Base-by-base conservation (phyloP, 2,329 filamentous ascomycete species). In the Diaporthe ilicicola region DNA sequence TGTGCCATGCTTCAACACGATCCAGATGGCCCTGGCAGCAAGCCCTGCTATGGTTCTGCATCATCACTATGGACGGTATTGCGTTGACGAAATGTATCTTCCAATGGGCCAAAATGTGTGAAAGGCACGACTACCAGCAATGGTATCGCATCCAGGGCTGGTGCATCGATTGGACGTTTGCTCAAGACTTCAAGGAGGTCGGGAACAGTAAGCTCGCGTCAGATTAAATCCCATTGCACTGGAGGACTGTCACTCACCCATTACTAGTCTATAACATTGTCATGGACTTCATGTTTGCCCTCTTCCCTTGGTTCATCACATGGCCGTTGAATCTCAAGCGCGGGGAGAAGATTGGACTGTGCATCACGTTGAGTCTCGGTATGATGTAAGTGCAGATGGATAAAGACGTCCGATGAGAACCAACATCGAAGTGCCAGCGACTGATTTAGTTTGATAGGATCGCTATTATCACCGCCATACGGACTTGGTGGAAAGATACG, bases 251-350 rank as follows among this genome's bases (percentile, higher is more conserved):
- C 7, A 54, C 32, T 27, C 7, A 37, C 44, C 29, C 34, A 13
- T 22, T 29, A 22, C 9, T 71, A 87, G 84, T 85, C 6, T 87
- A 86, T 76, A 87, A 87, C 75, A 84, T 87, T 69, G 78, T 87
- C 34, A 87, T 87, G 83, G 86, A 88, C 71, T 86, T 88, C 50
- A 73, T 85, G 0, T 84, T 88, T 74, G 85, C 86, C 0, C 69
- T 78, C 10, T 85, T 87, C 65, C 86, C 86, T 3, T 87, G 85
- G 85, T 74, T 85, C 27, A 82, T 88, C 24, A 85, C 84, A 0
- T 84, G 83, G 77, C 80, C 79, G 3, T 73, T 88, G 54, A 83
- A 85, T 68, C 86, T 88, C 82, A 80, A 81, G 34, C 80, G 76
- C 32, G 79, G 79, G 0, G 86, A 88, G 72, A 88, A 87, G 77